phyloP scores from a whole-genome alignment of 2,329 filamentous ascomycete genomes.

The Mycogone perniciosa region DNA sequence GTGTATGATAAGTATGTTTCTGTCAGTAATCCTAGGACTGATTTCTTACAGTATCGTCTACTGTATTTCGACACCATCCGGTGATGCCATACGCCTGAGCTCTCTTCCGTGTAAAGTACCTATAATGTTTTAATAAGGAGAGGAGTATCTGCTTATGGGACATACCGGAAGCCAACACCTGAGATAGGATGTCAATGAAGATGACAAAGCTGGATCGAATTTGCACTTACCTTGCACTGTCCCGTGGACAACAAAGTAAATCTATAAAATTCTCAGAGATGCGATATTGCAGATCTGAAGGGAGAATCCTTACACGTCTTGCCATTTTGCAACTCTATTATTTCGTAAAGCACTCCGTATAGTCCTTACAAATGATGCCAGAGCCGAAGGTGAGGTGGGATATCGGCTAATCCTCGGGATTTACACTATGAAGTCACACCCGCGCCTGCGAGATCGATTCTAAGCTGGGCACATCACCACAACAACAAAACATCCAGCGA shows the following conservation, averaged over 20 bases:
- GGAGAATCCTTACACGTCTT: slow-evolving; percentile 26
- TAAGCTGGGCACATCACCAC: too few species aligned
- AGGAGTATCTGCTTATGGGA: background rate
- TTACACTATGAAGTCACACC: background rate
- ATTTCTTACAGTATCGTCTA: slow-evolving; percentile 45
- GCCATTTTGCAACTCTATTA: slow-evolving; percentile 19
- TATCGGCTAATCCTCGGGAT: slow-evolving; percentile 7
- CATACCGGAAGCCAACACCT: slow-evolving; percentile 53
- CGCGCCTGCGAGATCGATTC: background rate
- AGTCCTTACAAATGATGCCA: too few species aligned
- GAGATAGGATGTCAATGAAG: slow-evolving; percentile 21
- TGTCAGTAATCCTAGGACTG: background rate
- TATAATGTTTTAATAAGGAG: slow-evolving; percentile 18
- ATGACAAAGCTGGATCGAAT: background rate
- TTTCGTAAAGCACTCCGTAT: background rate
- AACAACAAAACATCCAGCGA: background rate
- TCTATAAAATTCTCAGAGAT: slow-evolving; percentile 28
- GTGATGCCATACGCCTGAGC: slow-evolving; percentile 46
- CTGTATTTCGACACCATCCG: slow-evolving; percentile 57
- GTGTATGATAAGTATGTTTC: slow-evolving; percentile 12
- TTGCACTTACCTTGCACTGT: slow-evolving; percentile 55
- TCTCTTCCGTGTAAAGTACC: slow-evolving; percentile 49
- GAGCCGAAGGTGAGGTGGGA: too few species aligned
- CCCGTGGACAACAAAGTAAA: slow-evolving; percentile 58
- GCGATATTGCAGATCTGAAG: background rate